Conservation (phyloP, 108 stramenopile species). For the Mediolabrus comicus region DNA sequence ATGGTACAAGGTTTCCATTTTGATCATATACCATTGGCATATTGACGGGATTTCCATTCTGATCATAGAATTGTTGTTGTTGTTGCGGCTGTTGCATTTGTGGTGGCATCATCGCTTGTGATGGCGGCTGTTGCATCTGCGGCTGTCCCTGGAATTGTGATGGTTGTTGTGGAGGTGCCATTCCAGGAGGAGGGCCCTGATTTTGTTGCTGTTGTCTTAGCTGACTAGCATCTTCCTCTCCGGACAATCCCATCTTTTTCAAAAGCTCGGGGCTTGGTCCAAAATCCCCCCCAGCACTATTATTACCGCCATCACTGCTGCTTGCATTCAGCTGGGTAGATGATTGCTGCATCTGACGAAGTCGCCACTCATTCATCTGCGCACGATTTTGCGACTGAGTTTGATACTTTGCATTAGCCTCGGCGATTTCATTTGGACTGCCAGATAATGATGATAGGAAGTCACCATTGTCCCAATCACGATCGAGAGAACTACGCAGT, state of each 20-base stretch:
- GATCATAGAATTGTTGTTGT: slow-evolving; percentile 30
- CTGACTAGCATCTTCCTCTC: background rate
- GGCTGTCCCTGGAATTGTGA: background rate
- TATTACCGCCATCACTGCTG: slow-evolving; percentile 25
- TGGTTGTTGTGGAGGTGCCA: background rate
- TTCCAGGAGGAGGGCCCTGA: background rate
- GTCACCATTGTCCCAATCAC: slow-evolving; percentile 64
- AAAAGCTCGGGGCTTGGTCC: slow-evolving; percentile 19
- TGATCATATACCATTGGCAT: slow-evolving; percentile 42
- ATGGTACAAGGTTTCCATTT: slow-evolving; percentile 34
- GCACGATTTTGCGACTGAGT: slow-evolving; percentile 12
- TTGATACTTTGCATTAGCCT: slow-evolving; percentile 45
- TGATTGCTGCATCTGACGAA: slow-evolving; percentile 16
- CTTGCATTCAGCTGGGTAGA: slow-evolving; percentile 21
- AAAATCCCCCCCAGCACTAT: no score
- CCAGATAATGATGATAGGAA: slow-evolving; percentile 49
- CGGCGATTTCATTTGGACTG: slow-evolving; percentile 18
- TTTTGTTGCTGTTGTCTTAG: background rate
- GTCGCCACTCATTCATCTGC: slow-evolving; percentile 25
- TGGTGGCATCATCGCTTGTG: background rate
- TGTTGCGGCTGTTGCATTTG: background rate
- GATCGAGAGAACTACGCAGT: slow-evolving; percentile 6
- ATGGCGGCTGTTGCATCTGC: background rate
- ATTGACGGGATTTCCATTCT: slow-evolving; percentile 31
- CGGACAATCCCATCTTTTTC: slow-evolving; percentile 7